Conservation (phyloP, 805 yeast species). For the Pichia ethanolica region DNA sequence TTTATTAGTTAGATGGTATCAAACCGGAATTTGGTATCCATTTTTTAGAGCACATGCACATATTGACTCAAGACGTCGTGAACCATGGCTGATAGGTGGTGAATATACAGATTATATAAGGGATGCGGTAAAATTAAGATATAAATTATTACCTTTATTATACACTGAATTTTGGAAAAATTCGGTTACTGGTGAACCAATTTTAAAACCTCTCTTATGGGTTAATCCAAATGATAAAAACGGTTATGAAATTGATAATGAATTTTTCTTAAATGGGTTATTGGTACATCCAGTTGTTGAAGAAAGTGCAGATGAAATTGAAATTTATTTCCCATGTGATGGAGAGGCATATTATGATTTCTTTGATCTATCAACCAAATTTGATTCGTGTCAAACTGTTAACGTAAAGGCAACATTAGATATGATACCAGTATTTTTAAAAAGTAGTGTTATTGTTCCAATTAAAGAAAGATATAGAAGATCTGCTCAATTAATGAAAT, state of each 20-base stretch:
- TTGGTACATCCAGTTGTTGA: slow-evolving; percentile 75
- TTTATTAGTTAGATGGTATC: slow-evolving; percentile 87
- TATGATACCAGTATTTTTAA: slow-evolving; percentile 62
- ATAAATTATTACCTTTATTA: slow-evolving; percentile 65
- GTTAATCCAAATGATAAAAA: slow-evolving; percentile 40
- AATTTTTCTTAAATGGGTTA: slow-evolving; percentile 69
- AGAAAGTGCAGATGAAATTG: slow-evolving; percentile 35
- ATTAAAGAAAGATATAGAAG: slow-evolving; percentile 72
- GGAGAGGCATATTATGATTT: slow-evolving; percentile 51
- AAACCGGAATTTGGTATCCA: slow-evolving; percentile 92
- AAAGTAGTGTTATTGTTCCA: slow-evolving; percentile 72
- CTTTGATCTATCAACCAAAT: slow-evolving; percentile 23
- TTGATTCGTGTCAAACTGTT: slow-evolving; percentile 25
- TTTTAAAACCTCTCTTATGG: slow-evolving; percentile 62
- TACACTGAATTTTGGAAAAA: slow-evolving; percentile 74
- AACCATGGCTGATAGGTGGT: slow-evolving; percentile 82
- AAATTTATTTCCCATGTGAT: slow-evolving; percentile 45
- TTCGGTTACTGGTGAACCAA: slow-evolving; percentile 55
- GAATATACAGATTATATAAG: slow-evolving; percentile 61
- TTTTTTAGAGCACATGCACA: slow-evolving; percentile 97
- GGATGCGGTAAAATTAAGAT: slow-evolving; percentile 67
- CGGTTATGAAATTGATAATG: slow-evolving; percentile 63
- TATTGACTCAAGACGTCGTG: slow-evolving; percentile 85
- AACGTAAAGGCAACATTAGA: slow-evolving; percentile 45
- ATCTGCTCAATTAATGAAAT: slow-evolving; percentile 62